phyloP scores from a whole-genome alignment of 805 yeast genomes.

The Yarrowia deformans region DNA sequence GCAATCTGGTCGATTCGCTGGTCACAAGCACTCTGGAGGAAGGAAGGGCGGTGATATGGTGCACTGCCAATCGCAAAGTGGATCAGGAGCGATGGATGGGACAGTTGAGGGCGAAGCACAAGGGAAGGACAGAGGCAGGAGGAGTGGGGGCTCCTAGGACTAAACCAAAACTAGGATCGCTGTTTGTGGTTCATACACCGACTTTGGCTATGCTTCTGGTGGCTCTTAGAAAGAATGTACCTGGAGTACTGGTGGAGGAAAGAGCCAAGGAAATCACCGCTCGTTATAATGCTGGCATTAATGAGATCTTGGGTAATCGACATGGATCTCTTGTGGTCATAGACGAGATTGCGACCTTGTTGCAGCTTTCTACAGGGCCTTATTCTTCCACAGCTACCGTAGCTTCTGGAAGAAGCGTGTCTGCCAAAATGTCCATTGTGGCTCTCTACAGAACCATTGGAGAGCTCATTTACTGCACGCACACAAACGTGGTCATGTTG shows the following conservation, averaged over 20 bases:
- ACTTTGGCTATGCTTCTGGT: constrained; percentile 21
- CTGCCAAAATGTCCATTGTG: constrained; percentile 10
- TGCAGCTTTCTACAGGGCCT: constrained; percentile 18
- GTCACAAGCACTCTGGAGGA: constrained; percentile 8
- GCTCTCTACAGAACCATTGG: constrained; percentile 11
- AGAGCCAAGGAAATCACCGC: constrained; percentile 6
- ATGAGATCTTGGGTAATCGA: background rate
- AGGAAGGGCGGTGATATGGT: constrained; percentile 21
- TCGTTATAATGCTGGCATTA: constrained; percentile 1
- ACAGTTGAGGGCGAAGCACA: background rate
- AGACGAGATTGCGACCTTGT: constrained; percentile 23
- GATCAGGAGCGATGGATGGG: background rate
- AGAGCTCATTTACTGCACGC: constrained; percentile 5
- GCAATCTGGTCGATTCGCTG: constrained; percentile 9
- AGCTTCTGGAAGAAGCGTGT: constrained; percentile 2
- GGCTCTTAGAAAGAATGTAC: constrained; percentile 3
- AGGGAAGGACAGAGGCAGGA: background rate
- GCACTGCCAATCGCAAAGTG: constrained; percentile 14
- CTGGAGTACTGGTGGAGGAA: constrained; percentile 10
- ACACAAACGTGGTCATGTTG: constrained; percentile 16
- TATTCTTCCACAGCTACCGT: constrained; percentile 8
- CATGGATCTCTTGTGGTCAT: constrained; percentile 15
- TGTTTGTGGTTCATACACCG: constrained; percentile 19
- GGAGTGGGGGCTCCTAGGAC: background rate
- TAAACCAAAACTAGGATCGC: background rate